A percentile compares a stretch with the other conserved stretches of the same genome.
phyloP scores from a whole-genome alignment of 1,284 basidiomycete genomes.

The Rhodotorula glutinis region DNA sequence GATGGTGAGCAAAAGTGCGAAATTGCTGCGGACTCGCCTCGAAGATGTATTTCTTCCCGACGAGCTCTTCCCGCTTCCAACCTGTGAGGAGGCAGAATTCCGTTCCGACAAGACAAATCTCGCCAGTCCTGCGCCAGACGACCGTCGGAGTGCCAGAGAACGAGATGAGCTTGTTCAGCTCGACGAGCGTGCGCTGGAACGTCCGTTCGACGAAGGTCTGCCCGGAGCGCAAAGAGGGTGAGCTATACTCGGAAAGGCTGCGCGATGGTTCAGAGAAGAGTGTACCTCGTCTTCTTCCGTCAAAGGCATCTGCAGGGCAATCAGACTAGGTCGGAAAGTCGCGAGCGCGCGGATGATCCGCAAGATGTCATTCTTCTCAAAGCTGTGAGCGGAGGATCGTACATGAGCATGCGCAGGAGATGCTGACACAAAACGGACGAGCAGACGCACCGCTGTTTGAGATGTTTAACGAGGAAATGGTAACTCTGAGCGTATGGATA shows the following conservation, averaged over 20 bases:
- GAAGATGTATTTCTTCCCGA: conserved; percentile 78
- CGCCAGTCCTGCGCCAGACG: conserved; percentile 97
- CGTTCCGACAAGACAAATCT: conserved; percentile 91
- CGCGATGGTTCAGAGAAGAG: background rate
- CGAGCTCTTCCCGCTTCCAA: conserved; percentile 77
- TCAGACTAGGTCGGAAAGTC: conserved; percentile 89
- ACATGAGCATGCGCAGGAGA: too few relatives aligned
- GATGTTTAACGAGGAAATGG: conserved; percentile 87
- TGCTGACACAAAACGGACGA: too few relatives aligned
- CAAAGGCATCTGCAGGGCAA: conserved; percentile 92
- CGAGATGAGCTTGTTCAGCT: conserved; percentile 93
- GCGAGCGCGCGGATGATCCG: conserved; percentile 91
- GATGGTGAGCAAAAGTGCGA: background rate
- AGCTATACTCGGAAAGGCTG: background rate
- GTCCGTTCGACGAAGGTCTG: conserved; percentile 80
- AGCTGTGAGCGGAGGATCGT: conserved; percentile 55
- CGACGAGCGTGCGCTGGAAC: conserved; percentile 87
- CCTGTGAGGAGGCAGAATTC: conserved; percentile 94
- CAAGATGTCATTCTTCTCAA: conserved; percentile 91
- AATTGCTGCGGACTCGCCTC: conserved; percentile 56
- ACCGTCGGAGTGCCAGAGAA: conserved; percentile 98
- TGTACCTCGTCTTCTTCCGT: conserved; percentile 81
- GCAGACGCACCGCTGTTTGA: conserved; percentile 65
- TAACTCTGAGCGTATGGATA: conserved; percentile 85
- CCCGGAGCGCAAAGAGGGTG: background rate